Percentiles rank a stretch among this genome's conserved stretches.
Evolutionary conservation across 352 stramenopile species (phyloP).

Genomic region (Pythium monospermum): DNA sequence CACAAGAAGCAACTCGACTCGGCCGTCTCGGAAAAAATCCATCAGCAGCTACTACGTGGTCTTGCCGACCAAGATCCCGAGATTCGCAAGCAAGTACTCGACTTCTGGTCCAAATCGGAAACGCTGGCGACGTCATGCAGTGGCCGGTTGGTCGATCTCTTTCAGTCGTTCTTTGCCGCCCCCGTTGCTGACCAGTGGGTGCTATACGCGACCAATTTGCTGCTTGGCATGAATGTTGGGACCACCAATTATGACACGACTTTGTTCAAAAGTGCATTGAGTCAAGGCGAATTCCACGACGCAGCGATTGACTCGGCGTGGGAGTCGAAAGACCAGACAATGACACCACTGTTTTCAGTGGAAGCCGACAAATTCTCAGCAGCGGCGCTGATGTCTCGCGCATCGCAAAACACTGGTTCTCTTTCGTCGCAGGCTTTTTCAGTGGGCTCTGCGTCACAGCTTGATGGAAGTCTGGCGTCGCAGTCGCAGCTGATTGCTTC

Average conservation of each 20-base stretch:
- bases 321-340: constrained; percentile 60
- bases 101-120: constrained; percentile 43
- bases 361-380: constrained; percentile 51
- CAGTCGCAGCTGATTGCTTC: constrained; percentile 22
- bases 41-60: constrained; percentile 36
- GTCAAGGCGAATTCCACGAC: constrained; percentile 39
- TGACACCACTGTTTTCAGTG: constrained; percentile 74
- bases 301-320: constrained; percentile 60
- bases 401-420: neutral
- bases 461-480: neutral
- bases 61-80: constrained; percentile 43
- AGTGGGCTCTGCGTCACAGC: neutral
- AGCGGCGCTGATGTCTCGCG: neutral
- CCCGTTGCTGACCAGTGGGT: constrained; percentile 59
- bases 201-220: constrained; percentile 57
- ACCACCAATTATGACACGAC: constrained; percentile 24
- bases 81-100: constrained; percentile 33
- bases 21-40: constrained; percentile 15
- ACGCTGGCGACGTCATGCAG: constrained; percentile 29
- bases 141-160: constrained; percentile 49
- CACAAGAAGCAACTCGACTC: constrained; percentile 23
- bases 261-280: constrained; percentile 52
- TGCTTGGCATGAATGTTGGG: constrained; percentile 34
- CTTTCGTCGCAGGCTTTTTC: neutral
- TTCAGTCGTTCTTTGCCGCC: constrained; percentile 36